Base-by-base conservation (phyloP, 257 asterid species). In the Solanum lycopersicoides region DNA sequence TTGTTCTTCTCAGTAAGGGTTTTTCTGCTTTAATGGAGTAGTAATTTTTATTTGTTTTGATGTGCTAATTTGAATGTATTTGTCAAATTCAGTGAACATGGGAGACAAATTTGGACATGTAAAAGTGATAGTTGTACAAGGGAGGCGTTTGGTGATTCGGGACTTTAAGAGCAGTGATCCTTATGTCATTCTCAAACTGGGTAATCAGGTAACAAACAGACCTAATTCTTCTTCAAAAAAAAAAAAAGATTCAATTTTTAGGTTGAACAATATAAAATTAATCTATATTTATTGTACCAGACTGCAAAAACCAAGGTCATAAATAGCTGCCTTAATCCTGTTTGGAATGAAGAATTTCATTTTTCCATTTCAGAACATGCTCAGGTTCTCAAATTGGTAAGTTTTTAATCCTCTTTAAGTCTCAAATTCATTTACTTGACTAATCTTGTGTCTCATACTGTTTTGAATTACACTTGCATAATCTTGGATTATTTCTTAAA, bases 111-210 rank as follows among this genome's bases (percentile, higher is more conserved):
- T 56, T 69, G 93, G 93, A 85, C 91, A 83, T 87, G 25, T 92
- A 53, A 91, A 92, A 89, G 92, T 92, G 83, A 83, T 15, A 28
- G 92, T 92, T 32, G 85, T 88, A 14, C 89, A 60, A 65, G 94
- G 94, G 63, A 92, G 87, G 79, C 63, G 82, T 34, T 83, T 92
- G 87, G 93, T 87, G 23, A 73, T 92, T 87, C 90, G 94, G 23
- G 94, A 92, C 72, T 91, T 92, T 88, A 90, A 83, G 89, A 89
- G 90, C 47, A 92, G 94, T 86, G 94, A 92, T 83, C 94, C 94
- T 68, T 92, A 92, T 84, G 93, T 92, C 44, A 74, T 92, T 88
- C 90, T 91, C 88, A 91, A 91, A 89, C 89, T 91, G 20, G 94
- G 94, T 35, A 82, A 87, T 87, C 94, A 92, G 92, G 93, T 88